phyloP scores from a whole-genome alignment of 306 rosid species.

The Casuarina equisetifolia region DNA sequence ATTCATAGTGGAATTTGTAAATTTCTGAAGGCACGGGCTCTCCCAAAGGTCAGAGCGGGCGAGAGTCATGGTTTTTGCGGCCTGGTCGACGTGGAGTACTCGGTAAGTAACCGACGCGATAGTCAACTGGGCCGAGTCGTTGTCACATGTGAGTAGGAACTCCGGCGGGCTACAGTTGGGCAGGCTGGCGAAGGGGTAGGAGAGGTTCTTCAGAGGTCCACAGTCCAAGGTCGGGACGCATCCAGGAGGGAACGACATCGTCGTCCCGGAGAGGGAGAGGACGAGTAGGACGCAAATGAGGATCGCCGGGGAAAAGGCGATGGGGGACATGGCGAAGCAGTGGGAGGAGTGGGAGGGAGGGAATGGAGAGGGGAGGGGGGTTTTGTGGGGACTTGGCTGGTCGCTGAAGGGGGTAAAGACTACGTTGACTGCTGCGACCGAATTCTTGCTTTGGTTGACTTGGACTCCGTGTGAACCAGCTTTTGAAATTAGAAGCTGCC shows the following conservation, averaged over 20 bases:
- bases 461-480: neutral
- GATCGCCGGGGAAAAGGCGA: too few relatives aligned
- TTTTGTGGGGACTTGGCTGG: neutral
- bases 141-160: too few relatives aligned
- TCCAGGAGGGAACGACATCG: constrained; percentile 36
- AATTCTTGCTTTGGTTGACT: neutral
- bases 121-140: too few relatives aligned
- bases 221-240: constrained; percentile 56
- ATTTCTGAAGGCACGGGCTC: constrained; percentile 36
- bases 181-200: too few relatives aligned
- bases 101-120: too few relatives aligned
- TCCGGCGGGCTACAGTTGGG: too few relatives aligned
- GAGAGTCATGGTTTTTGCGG: neutral
- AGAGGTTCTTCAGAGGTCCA: constrained; percentile 28
- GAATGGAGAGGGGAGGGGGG: constrained; percentile 5
- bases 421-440: neutral
- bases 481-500: neutral
- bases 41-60: constrained; percentile 66
- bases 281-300: neutral
- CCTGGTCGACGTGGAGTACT: too few relatives aligned
- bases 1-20: constrained; percentile 34
- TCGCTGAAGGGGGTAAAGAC: neutral
- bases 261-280: constrained; percentile 21
- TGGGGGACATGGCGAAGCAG: constrained; percentile 26
- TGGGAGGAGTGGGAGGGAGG: constrained; percentile 16